These are phyloP conservation scores for Xerocomus nothofagi DNA, from an alignment of 1,284 basidiomycete genomes.

Conservation along the genomic window DNA sequence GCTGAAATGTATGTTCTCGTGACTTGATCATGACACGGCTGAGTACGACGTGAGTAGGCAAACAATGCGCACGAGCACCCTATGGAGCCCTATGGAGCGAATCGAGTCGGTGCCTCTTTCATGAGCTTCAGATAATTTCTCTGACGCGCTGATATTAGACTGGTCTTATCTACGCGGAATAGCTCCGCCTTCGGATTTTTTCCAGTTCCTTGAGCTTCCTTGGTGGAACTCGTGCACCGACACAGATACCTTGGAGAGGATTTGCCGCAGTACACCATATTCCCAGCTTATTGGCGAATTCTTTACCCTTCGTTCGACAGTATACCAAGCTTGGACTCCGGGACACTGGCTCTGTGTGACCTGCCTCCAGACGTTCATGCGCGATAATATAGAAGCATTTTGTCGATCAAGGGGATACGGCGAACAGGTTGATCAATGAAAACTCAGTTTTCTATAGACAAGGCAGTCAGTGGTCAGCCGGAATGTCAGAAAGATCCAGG, in stretches of 20 bases:
- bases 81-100: conserved; percentile 10
- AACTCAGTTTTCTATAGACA: background rate
- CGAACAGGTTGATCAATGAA: conserved; percentile 1
- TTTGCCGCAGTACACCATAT: conserved; percentile 15
- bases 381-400: conserved; percentile 12
- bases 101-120: conserved; percentile 12
- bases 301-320: conserved; percentile 6
- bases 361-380: conserved; percentile 13
- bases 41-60: conserved; percentile 6
- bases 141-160: conserved; percentile 7
- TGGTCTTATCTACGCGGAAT: conserved; percentile 21
- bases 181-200: conserved; percentile 14
- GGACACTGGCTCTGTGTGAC: conserved; percentile 16
- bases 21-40: background rate
- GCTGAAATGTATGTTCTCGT: conserved; percentile 10
- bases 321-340: conserved; percentile 9
- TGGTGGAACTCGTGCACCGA: conserved; percentile 17
- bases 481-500: background rate
- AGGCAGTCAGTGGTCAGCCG: background rate
- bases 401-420: background rate
- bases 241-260: conserved; percentile 2
- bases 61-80: background rate
- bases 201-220: conserved; percentile 9
- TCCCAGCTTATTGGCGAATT: conserved; percentile 3
- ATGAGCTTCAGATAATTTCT: background rate